Base-by-base conservation (phyloP, 768 basidiomycete genomes). In the Coprinellus micaceus region DNA sequence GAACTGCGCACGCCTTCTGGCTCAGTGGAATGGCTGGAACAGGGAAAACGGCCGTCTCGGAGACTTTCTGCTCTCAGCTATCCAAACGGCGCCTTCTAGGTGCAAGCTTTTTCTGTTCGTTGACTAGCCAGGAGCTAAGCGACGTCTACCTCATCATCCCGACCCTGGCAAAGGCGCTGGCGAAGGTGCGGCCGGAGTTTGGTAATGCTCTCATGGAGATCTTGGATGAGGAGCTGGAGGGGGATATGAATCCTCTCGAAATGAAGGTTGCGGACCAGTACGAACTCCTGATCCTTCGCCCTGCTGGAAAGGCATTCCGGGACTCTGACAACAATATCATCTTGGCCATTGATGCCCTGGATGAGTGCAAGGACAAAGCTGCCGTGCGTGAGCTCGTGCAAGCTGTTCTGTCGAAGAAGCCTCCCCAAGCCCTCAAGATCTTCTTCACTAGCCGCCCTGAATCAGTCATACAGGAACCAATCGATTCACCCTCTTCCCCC, bases 301-400 rank as follows among this genome's bases (percentile, higher is more conserved):
- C 49, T 29, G 49, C 49, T 3, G 21, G 10, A 9, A 26, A 26
- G 26, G 30, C 17, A 3, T 36, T 51, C 28, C 15, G 24, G 21
- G 26, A 4, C 15, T 9, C 15, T 51, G 30, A 21, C 40, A 21
- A 51, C 26, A 17, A 25, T 11, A 17, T 36, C 9, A 28, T 66
- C 30, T 52, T 66, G 45, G 33, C 61, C 53, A 33, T 66, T 44
- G 65, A 66, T 49, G 65, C 65, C n/a, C 44, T 66, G 3, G 63
- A 66, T 47, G 64, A 64, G 51, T 59, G 60, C 39, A 36, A 60
- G 10, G 47, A 39, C 13, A 15, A 53, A 1, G 57, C 40, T 56
- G 64, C 62, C 10, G 7, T 52, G 2, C n/a, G 2, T 7, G 56
- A 63, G 56, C 51, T 66, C 5, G 49, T 66, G 19, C 47, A 60